A percentile compares a stretch with the other conserved stretches of the same genome.
Conservation (phyloP, 2,329 filamentous ascomycete species). For the Chrysoporthe cubensis region DNA sequence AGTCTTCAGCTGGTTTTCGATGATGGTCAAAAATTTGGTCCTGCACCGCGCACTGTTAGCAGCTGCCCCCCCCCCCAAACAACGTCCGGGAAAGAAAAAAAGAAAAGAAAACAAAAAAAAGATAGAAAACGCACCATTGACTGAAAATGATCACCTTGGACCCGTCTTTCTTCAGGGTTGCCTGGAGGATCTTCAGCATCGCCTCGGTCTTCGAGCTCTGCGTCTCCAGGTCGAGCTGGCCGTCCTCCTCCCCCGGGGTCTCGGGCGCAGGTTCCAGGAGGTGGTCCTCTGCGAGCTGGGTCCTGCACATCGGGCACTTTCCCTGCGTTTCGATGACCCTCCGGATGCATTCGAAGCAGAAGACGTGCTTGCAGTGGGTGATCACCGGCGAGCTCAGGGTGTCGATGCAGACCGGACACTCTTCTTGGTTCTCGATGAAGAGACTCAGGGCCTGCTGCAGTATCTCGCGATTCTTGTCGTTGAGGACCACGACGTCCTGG, state of each 20-base stretch:
- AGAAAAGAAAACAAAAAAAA: too few relatives aligned
- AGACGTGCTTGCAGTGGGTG: conserved; percentile 82
- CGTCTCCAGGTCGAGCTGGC: conserved; percentile 62
- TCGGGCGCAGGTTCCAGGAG: conserved; percentile 69
- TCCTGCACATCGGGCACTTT: conserved; percentile 85
- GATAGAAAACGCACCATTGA: conserved; percentile 57
- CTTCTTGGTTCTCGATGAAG: conserved; percentile 78
- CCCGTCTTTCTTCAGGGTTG: conserved; percentile 63
- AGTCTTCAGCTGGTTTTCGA: conserved; percentile 68
- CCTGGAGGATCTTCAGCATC: conserved; percentile 73
- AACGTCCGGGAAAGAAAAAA: too few relatives aligned
- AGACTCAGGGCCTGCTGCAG: conserved; percentile 77
- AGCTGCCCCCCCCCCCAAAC: background rate
- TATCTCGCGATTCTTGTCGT: conserved; percentile 70
- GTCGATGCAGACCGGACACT: conserved; percentile 83
- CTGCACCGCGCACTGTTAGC: conserved; percentile 1
- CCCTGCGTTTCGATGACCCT: conserved; percentile 74
- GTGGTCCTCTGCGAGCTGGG: conserved; percentile 62
- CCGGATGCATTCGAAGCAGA: conserved; percentile 74
- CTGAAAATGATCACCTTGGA: conserved; percentile 77
- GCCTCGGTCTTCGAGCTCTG: conserved; percentile 84
- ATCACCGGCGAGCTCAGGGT: conserved; percentile 74
- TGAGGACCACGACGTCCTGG: conserved; percentile 70
- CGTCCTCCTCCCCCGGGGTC: conserved; percentile 49
- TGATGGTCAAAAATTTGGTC: conserved; percentile 71